phyloP scores from a whole-genome alignment of 768 basidiomycete genomes.

The Termitomyces sp. region DNA sequence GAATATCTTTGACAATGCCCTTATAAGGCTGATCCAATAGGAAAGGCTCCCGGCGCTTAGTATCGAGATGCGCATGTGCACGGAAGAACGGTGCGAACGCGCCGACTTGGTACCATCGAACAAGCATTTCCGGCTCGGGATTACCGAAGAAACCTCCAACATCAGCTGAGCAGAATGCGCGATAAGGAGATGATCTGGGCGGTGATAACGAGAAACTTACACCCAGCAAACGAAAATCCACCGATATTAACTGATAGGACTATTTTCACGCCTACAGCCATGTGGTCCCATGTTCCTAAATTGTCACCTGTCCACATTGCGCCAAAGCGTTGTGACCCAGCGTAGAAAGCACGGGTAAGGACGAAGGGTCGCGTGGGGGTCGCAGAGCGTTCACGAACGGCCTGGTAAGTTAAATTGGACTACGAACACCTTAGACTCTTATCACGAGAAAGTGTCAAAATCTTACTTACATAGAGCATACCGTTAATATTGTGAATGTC shows the following conservation, averaged over 20 bases:
- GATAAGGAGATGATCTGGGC: background rate
- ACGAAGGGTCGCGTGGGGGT: constrained; percentile 88
- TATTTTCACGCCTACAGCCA: constrained; percentile 92
- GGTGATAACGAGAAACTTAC: constrained; percentile 41
- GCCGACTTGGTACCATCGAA: constrained; percentile 96
- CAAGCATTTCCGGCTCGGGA: constrained; percentile 89
- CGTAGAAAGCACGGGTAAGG: constrained; percentile 90
- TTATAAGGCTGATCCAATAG: constrained; percentile 88
- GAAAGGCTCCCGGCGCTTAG: constrained; percentile 95
- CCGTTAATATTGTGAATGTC: constrained; percentile 98
- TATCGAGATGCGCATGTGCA: constrained; percentile 97
- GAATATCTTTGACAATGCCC: constrained; percentile 68
- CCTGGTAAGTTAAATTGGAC: constrained; percentile 83
- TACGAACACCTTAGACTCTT: constrained; percentile 23
- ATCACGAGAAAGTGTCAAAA: background rate
- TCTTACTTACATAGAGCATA: constrained; percentile 73
- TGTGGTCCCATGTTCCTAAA: constrained; percentile 96
- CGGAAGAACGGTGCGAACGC: constrained; percentile 97
- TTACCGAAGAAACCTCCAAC: constrained; percentile 99
- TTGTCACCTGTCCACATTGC: constrained; percentile 99
- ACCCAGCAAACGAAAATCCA: constrained; percentile 88
- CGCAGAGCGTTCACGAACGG: constrained; percentile 67
- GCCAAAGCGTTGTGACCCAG: constrained; percentile 92
- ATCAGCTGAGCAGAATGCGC: constrained; percentile 56
- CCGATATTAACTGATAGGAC: constrained; percentile 82